Base-by-base conservation (phyloP, 1,284 basidiomycete species). In the Anthracocystis panici-leucophaei region DNA sequence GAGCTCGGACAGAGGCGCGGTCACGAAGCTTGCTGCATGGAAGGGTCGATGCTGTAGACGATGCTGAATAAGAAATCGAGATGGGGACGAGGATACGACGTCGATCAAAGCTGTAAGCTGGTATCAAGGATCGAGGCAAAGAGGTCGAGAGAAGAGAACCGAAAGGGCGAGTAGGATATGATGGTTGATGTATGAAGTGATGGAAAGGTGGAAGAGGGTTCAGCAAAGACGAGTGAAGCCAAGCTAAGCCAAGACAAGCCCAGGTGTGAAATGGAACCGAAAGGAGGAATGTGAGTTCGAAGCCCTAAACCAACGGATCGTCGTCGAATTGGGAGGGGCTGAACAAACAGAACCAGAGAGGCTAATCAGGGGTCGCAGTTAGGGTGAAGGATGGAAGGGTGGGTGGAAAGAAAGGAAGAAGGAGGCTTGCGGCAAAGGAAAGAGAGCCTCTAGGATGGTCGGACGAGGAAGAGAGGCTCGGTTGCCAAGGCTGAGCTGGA, bases 21-120 rank as follows among this genome's bases (percentile, higher is more conserved):
- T 71, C 68, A 71, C 68, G 29, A 50, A 51, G 58, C 59, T 62
- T 49, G 54, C 51, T 58, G 68, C 68, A 71, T 71, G 33, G 27
- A 65, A 58, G 49, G 40, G 42, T 48, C 40, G 38, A 31, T 51
- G 31, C 20, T 54, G 20, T 35, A 38, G 50, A 20, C 21, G n/a
- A 29, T 42, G 41, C n/a, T 38, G 35, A 38, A 16, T 3, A 12
- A 38, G 14, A 38, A 16, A 16, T 12, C 38, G 51, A 20, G 27
- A 25, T 21, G 20, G 29, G 21, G 31, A 44, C 1, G 44, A 31
- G 44, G 12, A 12, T 12, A 14, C 5, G 45, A 48, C 16, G 54
- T 29, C 48, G 48, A 49, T 49, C 3, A 11, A 20, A 49, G 27
- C 48, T 31, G 46, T 18, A 21, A 35, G 55, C 9, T 8, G 29